These are phyloP conservation scores for Schwanniomyces occidentalis DNA, from an alignment of 805 yeast genomes.

Conservation along the genomic window DNA sequence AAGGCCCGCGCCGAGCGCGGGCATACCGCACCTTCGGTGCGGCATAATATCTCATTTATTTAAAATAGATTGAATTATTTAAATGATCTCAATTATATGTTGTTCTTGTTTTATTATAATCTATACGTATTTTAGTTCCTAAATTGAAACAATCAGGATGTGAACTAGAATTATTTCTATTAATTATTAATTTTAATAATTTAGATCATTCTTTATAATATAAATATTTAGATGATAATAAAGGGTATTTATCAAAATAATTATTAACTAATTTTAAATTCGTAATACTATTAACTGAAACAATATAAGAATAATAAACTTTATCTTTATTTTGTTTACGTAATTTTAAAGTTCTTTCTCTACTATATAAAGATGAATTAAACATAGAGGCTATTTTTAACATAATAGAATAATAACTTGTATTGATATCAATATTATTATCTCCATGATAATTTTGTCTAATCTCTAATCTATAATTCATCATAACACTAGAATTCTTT, in stretches of 20 bases:
- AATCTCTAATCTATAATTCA: background rate
- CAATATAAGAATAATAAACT: background rate
- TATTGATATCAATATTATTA: background rate
- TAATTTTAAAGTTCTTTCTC: conserved; percentile 1
- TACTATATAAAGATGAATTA: background rate
- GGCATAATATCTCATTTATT: no score
- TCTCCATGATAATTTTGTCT: background rate
- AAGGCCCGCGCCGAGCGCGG: no score
- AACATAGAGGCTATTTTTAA: background rate
- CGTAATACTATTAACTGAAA: background rate
- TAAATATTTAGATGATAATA: background rate
- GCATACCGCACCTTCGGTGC: no score
- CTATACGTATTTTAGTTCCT: background rate
- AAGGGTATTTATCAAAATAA: background rate
- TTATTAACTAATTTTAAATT: conserved; percentile 1
- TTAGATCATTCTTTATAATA: background rate
- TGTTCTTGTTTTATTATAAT: background rate
- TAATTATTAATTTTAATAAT: background rate
- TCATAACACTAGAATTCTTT: background rate
- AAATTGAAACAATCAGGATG: background rate
- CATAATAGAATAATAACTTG: background rate
- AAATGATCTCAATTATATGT: background rate
- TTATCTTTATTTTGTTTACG: background rate
- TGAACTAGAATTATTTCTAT: background rate
- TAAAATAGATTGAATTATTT: background rate